A percentile compares a stretch with the other conserved stretches of the same genome.
phyloP scores from a whole-genome alignment of 1,284 basidiomycete genomes.

The Rhodotorula sp. region DNA sequence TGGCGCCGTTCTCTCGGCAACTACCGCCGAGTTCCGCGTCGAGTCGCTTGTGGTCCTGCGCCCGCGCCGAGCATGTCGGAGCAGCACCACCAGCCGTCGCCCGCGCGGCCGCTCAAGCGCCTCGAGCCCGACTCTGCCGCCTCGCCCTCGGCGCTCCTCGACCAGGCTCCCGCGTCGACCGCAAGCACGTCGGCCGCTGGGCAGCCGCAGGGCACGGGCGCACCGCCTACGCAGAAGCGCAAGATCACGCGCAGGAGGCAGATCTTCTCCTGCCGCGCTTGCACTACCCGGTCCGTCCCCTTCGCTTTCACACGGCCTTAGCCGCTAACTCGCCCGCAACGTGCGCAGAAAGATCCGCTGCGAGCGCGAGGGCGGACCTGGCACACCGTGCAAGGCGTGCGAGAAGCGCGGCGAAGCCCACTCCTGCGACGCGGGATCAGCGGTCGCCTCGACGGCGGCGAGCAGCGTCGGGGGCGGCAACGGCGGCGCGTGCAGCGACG shows the following conservation, averaged over 20 bases:
- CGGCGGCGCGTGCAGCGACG: background rate
- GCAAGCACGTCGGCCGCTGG: background rate
- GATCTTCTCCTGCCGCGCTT: conserved; percentile 7
- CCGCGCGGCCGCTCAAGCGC: background rate
- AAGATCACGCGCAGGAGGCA: conserved; percentile 7
- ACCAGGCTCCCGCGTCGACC: background rate
- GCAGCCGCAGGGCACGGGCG: too few species aligned
- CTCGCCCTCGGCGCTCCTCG: too few species aligned
- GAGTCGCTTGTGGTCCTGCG: background rate
- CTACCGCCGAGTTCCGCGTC: too few species aligned
- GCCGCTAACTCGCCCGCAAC: background rate
- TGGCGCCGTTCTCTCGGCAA: too few species aligned
- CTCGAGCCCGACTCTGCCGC: background rate
- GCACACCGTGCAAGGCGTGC: conserved; percentile 23
- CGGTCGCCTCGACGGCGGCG: too few species aligned
- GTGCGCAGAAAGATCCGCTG: conserved; percentile 27
- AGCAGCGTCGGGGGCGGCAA: background rate
- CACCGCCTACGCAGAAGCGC: background rate
- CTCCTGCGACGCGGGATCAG: conserved; percentile 13
- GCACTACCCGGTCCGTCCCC: background rate
- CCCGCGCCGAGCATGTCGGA: background rate
- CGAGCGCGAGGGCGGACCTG: conserved; percentile 12
- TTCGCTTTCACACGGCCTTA: background rate
- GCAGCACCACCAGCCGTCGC: background rate
- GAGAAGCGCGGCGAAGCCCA: conserved; percentile 25